Percentiles rank a stretch among this genome's conserved stretches.
These are phyloP conservation scores for Penicillium samsonianum DNA, from an alignment of 495 filamentous ascomycete species.

Conservation along the genomic window DNA sequence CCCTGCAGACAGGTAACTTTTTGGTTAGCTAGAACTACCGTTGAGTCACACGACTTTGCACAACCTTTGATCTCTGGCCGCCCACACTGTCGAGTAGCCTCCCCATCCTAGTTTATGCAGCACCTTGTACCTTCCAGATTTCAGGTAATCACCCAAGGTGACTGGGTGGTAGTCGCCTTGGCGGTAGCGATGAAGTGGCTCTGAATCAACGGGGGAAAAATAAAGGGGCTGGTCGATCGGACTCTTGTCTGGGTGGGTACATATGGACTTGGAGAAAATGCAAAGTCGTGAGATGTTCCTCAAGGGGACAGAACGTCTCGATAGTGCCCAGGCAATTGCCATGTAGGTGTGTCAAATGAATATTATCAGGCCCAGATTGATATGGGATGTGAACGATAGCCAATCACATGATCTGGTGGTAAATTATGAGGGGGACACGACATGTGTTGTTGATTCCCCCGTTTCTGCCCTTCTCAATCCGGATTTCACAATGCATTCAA, in stretches of 20 bases:
- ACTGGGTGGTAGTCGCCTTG: slow-evolving; percentile 49
- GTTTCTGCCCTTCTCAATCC: too few species aligned
- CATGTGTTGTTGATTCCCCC: too few species aligned
- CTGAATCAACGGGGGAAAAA: slow-evolving; percentile 23
- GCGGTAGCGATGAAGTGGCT: slow-evolving; percentile 35
- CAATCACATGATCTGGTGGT: too few species aligned
- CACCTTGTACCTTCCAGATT: slow-evolving; percentile 44
- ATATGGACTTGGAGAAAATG: too few species aligned
- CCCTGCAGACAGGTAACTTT: too few species aligned
- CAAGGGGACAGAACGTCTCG: slow-evolving; percentile 14
- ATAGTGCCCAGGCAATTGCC: slow-evolving; percentile 3
- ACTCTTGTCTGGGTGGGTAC: too few species aligned
- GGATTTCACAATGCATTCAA: too few species aligned
- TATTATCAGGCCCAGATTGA: too few species aligned
- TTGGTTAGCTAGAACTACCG: slow-evolving; percentile 22
- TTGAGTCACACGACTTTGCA: slow-evolving; percentile 9
- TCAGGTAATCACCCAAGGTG: slow-evolving; percentile 38
- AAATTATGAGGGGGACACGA: too few species aligned
- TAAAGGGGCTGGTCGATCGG: slow-evolving; percentile 23
- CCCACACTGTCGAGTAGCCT: slow-evolving; percentile 53
- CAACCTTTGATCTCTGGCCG: slow-evolving; percentile 42
- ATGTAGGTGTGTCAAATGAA: too few species aligned
- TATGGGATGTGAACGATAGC: too few species aligned
- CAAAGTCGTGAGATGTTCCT: slow-evolving; percentile 13
- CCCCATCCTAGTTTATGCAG: slow-evolving; percentile 53